Conservation (phyloP, 805 yeast genomes). For the Yarrowia deformans region DNA sequence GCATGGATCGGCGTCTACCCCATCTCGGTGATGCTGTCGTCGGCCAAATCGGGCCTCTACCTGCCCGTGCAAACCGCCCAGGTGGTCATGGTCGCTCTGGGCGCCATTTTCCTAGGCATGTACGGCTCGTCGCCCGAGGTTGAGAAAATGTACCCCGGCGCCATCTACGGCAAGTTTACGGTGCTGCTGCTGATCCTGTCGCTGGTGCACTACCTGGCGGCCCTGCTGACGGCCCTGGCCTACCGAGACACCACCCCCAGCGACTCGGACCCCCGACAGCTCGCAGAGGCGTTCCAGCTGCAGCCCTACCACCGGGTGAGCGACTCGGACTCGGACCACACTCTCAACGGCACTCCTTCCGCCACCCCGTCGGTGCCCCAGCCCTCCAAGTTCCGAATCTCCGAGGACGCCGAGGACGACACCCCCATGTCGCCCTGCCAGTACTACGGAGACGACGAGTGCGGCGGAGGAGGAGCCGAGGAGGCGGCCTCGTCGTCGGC, state of each 20-base stretch:
- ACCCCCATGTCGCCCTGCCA: slow-evolving; percentile 38
- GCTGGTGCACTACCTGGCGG: slow-evolving; percentile 61
- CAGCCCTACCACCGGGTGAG: slow-evolving; percentile 43
- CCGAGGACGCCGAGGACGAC: slow-evolving; percentile 38
- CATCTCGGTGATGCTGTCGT: slow-evolving; percentile 66
- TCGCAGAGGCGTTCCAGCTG: slow-evolving; percentile 48
- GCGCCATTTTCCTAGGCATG: slow-evolving; percentile 64
- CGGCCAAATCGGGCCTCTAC: slow-evolving; percentile 64
- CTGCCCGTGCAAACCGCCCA: slow-evolving; percentile 64
- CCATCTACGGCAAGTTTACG: slow-evolving; percentile 73
- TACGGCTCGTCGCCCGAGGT: slow-evolving; percentile 62
- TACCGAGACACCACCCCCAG: slow-evolving; percentile 52
- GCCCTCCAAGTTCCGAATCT: slow-evolving; percentile 32
- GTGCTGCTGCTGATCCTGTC: slow-evolving; percentile 63
- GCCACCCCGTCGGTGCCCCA: slow-evolving; percentile 19
- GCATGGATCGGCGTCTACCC: slow-evolving; percentile 71
- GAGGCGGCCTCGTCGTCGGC: not conserved
- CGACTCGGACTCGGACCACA: slow-evolving; percentile 39
- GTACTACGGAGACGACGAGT: slow-evolving; percentile 35
- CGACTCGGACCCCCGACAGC: slow-evolving; percentile 44
- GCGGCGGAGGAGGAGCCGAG: not conserved
- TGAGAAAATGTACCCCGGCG: slow-evolving; percentile 67
- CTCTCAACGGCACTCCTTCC: slow-evolving; percentile 24
- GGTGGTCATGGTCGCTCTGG: slow-evolving; percentile 57
- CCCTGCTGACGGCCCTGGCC: slow-evolving; percentile 59